These are phyloP conservation scores for Simplicillium sp. DNA, from an alignment of 2,329 filamentous ascomycete species.

Conservation along the genomic window DNA sequence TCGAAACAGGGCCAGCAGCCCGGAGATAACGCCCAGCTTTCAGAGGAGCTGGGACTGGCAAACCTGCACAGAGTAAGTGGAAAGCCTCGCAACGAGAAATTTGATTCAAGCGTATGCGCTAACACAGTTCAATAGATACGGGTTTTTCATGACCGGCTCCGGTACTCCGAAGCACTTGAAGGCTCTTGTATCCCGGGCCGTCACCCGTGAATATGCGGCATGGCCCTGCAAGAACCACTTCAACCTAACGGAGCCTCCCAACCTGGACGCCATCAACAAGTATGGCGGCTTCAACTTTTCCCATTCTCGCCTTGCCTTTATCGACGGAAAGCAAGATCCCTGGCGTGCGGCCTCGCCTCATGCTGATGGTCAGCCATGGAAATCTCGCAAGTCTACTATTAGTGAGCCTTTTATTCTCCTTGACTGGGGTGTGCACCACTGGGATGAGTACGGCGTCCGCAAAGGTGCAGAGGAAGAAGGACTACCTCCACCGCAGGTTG, in stretches of 20 bases:
- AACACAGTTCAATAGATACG: conserved; percentile 47
- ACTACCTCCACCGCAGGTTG: conserved; percentile 50
- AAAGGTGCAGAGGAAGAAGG: conserved; percentile 48
- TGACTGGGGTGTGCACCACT: conserved; percentile 68
- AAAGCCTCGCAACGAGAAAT: background rate
- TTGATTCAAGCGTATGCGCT: background rate
- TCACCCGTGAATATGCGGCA: conserved; percentile 54
- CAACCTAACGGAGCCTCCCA: conserved; percentile 54
- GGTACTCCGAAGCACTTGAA: conserved; percentile 54
- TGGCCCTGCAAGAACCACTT: conserved; percentile 58
- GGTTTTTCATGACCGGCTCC: conserved; percentile 66
- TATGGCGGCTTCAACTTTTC: conserved; percentile 65
- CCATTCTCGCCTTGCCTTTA: conserved; percentile 63
- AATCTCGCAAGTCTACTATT: conserved; percentile 46
- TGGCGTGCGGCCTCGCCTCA: conserved; percentile 71
- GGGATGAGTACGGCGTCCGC: conserved; percentile 60
- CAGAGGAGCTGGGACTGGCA: conserved; percentile 41
- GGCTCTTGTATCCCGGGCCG: conserved; percentile 62
- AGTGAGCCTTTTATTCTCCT: conserved; percentile 68
- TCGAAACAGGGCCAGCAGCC: conserved; percentile 5
- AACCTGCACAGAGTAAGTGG: conserved; percentile 41
- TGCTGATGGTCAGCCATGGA: conserved; percentile 41
- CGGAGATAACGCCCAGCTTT: conserved; percentile 10
- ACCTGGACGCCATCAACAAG: conserved; percentile 62
- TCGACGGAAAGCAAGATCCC: conserved; percentile 72